Evolutionary conservation across 2,329 filamentous ascomycete species (phyloP).

Genomic region (Cordyceps javanica): DNA sequence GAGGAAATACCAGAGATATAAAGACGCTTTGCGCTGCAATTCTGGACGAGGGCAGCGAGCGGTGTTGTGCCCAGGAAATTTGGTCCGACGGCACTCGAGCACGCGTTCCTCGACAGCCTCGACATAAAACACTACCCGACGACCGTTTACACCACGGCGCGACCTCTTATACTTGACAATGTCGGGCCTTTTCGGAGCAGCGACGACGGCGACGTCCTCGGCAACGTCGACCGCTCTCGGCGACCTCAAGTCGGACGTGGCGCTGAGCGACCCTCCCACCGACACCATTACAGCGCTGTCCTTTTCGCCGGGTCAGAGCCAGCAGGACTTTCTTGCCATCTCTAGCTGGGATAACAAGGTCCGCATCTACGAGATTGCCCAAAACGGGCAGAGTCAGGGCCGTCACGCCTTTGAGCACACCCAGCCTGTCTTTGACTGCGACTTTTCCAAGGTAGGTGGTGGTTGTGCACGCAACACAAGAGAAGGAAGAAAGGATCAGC

Average conservation of each 20-base stretch:
- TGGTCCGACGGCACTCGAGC: neutral
- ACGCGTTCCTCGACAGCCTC: neutral
- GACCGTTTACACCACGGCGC: neutral
- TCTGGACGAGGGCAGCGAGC: neutral
- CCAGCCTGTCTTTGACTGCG: slow-evolving; percentile 73
- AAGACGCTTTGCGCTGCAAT: neutral
- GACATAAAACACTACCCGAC: neutral
- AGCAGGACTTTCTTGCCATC: slow-evolving; percentile 74
- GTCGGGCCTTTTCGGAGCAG: slow-evolving; percentile 56
- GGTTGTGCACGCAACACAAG: neutral
- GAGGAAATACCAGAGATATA: neutral
- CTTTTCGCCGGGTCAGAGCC: slow-evolving; percentile 61
- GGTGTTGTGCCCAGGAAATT: neutral
- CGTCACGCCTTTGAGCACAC: slow-evolving; percentile 84
- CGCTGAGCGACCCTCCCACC: slow-evolving; percentile 69
- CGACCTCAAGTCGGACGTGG: slow-evolving; percentile 84
- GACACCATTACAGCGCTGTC: slow-evolving; percentile 84
- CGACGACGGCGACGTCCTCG: slow-evolving; percentile 40
- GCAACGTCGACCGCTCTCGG: slow-evolving; percentile 68
- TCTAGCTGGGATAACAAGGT: slow-evolving; percentile 98
- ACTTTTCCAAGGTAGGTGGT: slow-evolving; percentile 77
- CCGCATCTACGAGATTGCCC: slow-evolving; percentile 87
- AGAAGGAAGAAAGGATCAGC: neutral
- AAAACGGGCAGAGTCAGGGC: slow-evolving; percentile 70
- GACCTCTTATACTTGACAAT: slow-evolving; percentile 34